A percentile compares a stretch with the other conserved stretches of the same genome.
Conservation (phyloP, 1,284 basidiomycete genomes). For the Cutaneotrichosporon sp. region DNA sequence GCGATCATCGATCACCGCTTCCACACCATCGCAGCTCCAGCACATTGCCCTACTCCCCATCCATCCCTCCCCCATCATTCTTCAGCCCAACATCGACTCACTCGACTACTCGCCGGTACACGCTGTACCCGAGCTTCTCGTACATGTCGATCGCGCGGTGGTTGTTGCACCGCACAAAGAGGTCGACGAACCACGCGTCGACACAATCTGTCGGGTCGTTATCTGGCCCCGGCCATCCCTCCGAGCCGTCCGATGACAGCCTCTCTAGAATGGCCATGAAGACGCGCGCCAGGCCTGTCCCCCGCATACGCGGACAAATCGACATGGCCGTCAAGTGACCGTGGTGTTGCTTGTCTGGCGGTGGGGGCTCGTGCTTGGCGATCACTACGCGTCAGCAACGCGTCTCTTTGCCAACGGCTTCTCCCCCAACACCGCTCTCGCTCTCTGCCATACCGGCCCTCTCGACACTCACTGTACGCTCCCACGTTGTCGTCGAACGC, state of each 20-base stretch:
- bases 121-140: conserved; percentile 52
- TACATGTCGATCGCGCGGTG: conserved; percentile 52
- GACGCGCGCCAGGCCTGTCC: conserved; percentile 47
- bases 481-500: conserved; percentile 29
- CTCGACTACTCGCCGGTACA: conserved; percentile 53
- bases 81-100: conserved; percentile 30
- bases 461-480: conserved; percentile 42
- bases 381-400: conserved; percentile 38
- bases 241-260: conserved; percentile 31
- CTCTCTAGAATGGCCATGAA: conserved; percentile 51
- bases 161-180: conserved; percentile 54
- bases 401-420: not conserved
- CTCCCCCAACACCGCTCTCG: not conserved
- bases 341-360: conserved; percentile 50
- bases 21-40: not conserved
- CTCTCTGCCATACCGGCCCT: too few species aligned
- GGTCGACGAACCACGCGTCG: conserved; percentile 53
- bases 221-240: conserved; percentile 20
- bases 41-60: not conserved
- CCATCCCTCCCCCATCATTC: not conserved
- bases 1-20: not conserved
- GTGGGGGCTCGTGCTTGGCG: conserved; percentile 51
- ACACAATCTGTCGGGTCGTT: conserved; percentile 33
- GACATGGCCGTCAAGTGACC: conserved; percentile 53
- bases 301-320: conserved; percentile 46